Conservation (phyloP, 768 basidiomycete species). For the Calocybe cyanea region DNA sequence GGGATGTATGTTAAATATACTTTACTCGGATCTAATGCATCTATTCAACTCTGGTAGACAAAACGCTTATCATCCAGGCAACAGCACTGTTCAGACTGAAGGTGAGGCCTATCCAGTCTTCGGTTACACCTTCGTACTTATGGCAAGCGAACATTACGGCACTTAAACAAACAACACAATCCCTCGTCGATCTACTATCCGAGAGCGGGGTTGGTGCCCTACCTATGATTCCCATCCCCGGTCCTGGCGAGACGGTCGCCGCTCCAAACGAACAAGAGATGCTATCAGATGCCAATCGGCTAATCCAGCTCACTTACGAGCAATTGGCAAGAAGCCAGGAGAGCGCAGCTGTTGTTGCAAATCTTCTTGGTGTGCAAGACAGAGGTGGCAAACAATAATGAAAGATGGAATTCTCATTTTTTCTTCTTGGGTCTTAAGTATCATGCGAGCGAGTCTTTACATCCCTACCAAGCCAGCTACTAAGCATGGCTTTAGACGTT, state of each 20-base stretch:
- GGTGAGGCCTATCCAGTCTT: slow-evolving; percentile 28
- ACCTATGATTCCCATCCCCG: slow-evolving; percentile 37
- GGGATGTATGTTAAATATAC: slow-evolving; percentile 46
- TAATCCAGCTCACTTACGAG: slow-evolving; percentile 47
- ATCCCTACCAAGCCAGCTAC: too few species aligned
- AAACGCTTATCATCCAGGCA: slow-evolving; percentile 56
- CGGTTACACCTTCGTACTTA: background rate
- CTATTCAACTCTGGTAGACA: slow-evolving; percentile 46
- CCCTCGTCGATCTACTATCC: slow-evolving; percentile 45
- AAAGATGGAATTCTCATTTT: background rate
- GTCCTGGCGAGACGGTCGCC: slow-evolving; percentile 13
- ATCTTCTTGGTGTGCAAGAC: slow-evolving; percentile 20
- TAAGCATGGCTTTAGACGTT: too few species aligned
- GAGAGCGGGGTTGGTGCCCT: slow-evolving; percentile 66
- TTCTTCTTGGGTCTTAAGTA: too few species aligned
- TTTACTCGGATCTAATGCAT: too few species aligned
- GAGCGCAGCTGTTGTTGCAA: slow-evolving; percentile 49
- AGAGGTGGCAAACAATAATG: background rate
- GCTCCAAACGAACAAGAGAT: slow-evolving; percentile 46
- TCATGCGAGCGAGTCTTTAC: too few species aligned
- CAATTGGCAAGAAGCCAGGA: slow-evolving; percentile 51
- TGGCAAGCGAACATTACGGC: slow-evolving; percentile 41
- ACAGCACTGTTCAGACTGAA: slow-evolving; percentile 51
- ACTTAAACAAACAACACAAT: slow-evolving; percentile 47
- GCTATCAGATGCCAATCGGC: slow-evolving; percentile 34